A percentile compares a stretch with the other conserved stretches of the same genome.
phyloP scores from a whole-genome alignment of 2,329 filamentous ascomycete species.

The Macroventuria anomochaeta region DNA sequence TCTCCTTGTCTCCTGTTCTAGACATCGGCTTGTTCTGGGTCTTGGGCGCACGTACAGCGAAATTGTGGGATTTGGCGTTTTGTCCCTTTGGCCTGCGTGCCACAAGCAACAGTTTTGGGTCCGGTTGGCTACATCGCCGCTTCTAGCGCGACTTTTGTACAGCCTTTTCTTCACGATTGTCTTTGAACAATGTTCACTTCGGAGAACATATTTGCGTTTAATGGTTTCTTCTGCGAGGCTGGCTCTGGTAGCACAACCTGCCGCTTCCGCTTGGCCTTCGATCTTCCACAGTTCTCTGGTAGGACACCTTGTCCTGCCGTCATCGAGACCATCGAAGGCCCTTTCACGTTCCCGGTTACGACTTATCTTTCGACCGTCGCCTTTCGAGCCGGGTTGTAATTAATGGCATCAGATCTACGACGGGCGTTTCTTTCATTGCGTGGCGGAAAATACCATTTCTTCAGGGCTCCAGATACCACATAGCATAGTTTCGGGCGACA shows the following conservation, averaged over 20 bases:
- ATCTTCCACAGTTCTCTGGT: constrained; percentile 5
- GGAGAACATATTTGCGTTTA: constrained; percentile 35
- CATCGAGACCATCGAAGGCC: constrained; percentile 17
- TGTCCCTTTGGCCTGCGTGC: constrained; percentile 28
- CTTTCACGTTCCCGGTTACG: constrained; percentile 35
- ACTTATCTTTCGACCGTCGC: constrained; percentile 36
- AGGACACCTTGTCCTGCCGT: not conserved
- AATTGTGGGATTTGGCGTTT: constrained; percentile 45
- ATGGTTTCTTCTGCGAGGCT: constrained; percentile 39
- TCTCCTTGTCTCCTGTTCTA: constrained; percentile 41
- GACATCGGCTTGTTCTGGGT: constrained; percentile 40
- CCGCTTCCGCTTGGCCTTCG: constrained; percentile 25
- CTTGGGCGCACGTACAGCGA: constrained; percentile 42
- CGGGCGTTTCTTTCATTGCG: constrained; percentile 34
- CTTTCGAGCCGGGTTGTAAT: constrained; percentile 46
- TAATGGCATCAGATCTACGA: constrained; percentile 48
- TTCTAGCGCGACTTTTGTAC: constrained; percentile 15
- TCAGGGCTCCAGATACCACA: constrained; percentile 34
- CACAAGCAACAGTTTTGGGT: constrained; percentile 30
- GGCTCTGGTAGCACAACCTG: constrained; percentile 25
- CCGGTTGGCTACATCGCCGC: constrained; percentile 24
- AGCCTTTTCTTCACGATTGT: constrained; percentile 37
- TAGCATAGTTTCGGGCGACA: constrained; percentile 30
- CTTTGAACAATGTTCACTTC: constrained; percentile 31
- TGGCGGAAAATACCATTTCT: constrained; percentile 35